Percentiles rank a stretch among this genome's conserved stretches.
These are phyloP conservation scores for Tetracentron sinense DNA, from an alignment of 164 flowering plant species.

Conservation along the genomic window DNA sequence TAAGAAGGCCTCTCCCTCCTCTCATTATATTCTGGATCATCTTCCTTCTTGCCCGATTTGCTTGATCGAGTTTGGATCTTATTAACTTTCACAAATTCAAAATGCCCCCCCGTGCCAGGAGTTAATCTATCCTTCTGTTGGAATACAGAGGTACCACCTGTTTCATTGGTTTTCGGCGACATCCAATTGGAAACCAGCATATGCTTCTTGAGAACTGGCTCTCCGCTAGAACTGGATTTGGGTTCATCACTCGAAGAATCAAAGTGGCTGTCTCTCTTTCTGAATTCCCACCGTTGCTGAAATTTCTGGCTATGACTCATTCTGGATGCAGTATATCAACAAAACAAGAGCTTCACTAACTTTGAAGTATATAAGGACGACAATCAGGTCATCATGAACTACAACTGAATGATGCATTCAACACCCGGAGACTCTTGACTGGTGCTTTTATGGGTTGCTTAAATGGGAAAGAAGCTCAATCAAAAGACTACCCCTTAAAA, in stretches of 20 bases:
- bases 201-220: slow-evolving; percentile 30
- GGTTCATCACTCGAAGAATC: slow-evolving; percentile 32
- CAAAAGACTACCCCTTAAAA: background rate
- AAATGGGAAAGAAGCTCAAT: too few species aligned
- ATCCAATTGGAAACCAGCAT: slow-evolving; percentile 18
- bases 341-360: background rate
- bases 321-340: slow-evolving; percentile 3
- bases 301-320: slow-evolving; percentile 24
- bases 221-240: slow-evolving; percentile 20
- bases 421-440: slow-evolving; percentile 13
- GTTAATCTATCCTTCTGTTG: background rate
- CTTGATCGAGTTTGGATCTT: slow-evolving; percentile 6
- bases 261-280: slow-evolving; percentile 29
- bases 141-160: slow-evolving; percentile 6
- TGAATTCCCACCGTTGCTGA: slow-evolving; percentile 39
- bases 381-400: background rate
- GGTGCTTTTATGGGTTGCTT: too few species aligned
- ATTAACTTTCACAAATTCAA: slow-evolving; percentile 13
- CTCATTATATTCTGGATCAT: slow-evolving; percentile 1
- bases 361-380: background rate
- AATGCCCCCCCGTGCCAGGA: slow-evolving; percentile 4
- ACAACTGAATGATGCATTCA: slow-evolving; percentile 1
- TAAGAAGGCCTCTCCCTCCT: slow-evolving; percentile 8
- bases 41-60: slow-evolving; percentile 4
- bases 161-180: slow-evolving; percentile 21